Conservation (phyloP, 306 rosid species). For the Amphicarpaea edgeworthii region DNA sequence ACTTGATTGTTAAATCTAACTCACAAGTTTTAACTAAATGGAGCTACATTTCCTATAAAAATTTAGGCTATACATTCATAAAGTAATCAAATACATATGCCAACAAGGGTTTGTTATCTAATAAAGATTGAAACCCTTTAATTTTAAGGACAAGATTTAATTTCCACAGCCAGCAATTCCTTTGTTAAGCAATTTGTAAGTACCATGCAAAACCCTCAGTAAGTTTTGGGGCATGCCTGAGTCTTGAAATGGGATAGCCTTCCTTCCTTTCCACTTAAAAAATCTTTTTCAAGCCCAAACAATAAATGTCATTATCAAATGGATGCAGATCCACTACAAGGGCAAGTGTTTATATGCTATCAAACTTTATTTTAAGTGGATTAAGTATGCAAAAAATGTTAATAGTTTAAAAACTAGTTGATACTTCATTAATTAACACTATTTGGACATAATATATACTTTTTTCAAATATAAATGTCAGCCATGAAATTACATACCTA, state of each 20-base stretch:
- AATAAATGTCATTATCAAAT: neutral
- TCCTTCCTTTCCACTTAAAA: neutral
- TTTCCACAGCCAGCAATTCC: neutral
- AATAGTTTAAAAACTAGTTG: neutral
- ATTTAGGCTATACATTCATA: neutral
- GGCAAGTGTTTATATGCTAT: neutral
- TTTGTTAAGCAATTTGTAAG: neutral
- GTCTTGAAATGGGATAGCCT: neutral
- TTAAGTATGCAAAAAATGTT: neutral
- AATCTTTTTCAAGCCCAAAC: neutral
- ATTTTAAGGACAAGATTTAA: neutral
- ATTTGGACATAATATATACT: neutral
- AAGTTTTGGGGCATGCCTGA: neutral
- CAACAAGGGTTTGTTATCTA: neutral
- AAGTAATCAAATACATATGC: neutral
- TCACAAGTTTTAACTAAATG: neutral
- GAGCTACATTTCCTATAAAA: neutral
- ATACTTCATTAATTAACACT: neutral
- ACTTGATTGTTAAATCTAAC: conserved; percentile 9
- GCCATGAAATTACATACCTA: neutral
- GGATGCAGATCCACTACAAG: neutral
- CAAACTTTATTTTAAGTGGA: neutral
- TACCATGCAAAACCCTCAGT: neutral
- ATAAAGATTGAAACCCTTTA: neutral
- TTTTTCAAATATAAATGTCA: conserved; percentile 5